phyloP scores from a whole-genome alignment of 2,329 filamentous ascomycete genomes.

The Berkeleyomyces rouxiae region DNA sequence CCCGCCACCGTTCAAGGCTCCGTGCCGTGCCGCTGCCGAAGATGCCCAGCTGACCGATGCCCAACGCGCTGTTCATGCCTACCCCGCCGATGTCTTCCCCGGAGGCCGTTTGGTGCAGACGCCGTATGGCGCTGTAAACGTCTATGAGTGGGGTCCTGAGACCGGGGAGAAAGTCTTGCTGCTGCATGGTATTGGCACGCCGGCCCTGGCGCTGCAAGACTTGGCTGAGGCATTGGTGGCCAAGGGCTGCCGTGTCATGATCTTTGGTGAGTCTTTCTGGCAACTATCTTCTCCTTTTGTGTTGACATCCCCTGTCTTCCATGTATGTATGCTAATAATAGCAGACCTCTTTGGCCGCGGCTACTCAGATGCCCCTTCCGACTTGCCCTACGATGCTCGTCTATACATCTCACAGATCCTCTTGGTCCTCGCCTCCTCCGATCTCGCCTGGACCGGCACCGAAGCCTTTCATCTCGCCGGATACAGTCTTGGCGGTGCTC shows the following conservation, averaged over 20 bases:
- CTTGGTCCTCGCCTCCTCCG: conserved; percentile 46
- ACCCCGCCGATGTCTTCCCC: conserved; percentile 54
- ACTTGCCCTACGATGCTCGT: conserved; percentile 42
- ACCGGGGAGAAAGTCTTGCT: conserved; percentile 56
- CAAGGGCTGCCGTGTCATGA: conserved; percentile 57
- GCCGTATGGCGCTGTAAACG: conserved; percentile 52
- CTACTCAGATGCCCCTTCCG: conserved; percentile 51
- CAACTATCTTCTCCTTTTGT: not conserved
- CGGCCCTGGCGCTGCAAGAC: conserved; percentile 50
- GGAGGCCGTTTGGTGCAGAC: conserved; percentile 51
- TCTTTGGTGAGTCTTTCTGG: conserved; percentile 42
- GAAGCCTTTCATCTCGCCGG: conserved; percentile 54
- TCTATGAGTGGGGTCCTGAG: conserved; percentile 68
- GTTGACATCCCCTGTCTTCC: not conserved
- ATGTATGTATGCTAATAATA: not conserved
- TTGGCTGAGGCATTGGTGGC: conserved; percentile 48
- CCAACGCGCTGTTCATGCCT: conserved; percentile 29
- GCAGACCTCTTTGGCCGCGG: conserved; percentile 60
- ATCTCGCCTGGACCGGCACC: conserved; percentile 35
- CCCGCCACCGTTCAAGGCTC: conserved; percentile 6
- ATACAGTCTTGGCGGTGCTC: conserved; percentile 65
- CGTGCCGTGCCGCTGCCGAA: conserved; percentile 1
- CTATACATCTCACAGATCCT: conserved; percentile 52
- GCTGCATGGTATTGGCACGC: conserved; percentile 69
- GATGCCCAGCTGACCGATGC: conserved; percentile 16